phyloP scores from a whole-genome alignment of 1,284 basidiomycete genomes.

The Sporisorium reilianum region DNA sequence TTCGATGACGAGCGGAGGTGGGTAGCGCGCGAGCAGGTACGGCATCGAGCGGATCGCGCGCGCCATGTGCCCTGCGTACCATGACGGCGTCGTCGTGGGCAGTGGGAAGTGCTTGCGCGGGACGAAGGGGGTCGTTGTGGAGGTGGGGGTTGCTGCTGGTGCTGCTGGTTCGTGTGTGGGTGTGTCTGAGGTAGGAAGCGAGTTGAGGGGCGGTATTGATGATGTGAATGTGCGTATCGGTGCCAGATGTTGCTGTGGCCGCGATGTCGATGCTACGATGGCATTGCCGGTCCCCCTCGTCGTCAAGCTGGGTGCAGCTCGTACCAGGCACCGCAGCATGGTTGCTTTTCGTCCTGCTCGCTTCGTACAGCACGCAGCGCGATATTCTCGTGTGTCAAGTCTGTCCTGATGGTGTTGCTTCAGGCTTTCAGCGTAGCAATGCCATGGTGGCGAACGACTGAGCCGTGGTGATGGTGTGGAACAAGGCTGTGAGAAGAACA shows the following conservation, averaged over 20 bases:
- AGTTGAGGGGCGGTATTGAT: neutral
- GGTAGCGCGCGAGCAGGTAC: constrained; percentile 76
- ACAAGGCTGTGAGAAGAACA: constrained; percentile 1
- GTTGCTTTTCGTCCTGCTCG: neutral
- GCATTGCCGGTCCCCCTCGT: neutral
- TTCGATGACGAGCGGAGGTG: constrained; percentile 87
- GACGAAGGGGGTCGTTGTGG: constrained; percentile 49
- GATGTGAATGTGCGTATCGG: constrained; percentile 1
- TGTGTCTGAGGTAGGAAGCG: neutral
- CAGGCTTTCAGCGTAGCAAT: neutral
- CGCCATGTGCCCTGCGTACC: constrained; percentile 96
- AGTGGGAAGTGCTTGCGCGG: constrained; percentile 70
- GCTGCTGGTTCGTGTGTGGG: neutral
- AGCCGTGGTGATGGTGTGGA: neutral
- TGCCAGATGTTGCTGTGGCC: neutral
- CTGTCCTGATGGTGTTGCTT: too few species aligned
- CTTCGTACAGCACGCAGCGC: neutral
- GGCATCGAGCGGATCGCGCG: constrained; percentile 71
- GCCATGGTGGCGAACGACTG: constrained; percentile 8
- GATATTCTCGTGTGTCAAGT: neutral
- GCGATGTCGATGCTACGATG: neutral
- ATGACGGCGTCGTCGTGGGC: constrained; percentile 78
- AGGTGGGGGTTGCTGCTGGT: neutral
- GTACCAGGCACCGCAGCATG: constrained; percentile 2
- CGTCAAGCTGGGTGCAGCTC: neutral